Percentiles rank a stretch among this genome's conserved stretches.
These are phyloP conservation scores for Paecilomyces formosus DNA, from an alignment of 2,329 filamentous ascomycete species.

Conservation along the genomic window DNA sequence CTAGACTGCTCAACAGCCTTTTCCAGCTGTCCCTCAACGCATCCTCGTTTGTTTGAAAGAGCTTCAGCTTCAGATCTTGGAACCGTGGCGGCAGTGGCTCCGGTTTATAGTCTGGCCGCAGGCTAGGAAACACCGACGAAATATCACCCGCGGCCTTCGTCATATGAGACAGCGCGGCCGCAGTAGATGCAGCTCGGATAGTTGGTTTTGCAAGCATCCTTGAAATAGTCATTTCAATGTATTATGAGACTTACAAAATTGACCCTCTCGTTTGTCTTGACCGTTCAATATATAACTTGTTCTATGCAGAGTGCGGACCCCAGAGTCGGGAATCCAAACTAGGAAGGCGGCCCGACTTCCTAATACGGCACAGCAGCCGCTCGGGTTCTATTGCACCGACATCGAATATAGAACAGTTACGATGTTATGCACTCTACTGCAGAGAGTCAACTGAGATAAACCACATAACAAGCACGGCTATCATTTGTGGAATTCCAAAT, in stretches of 20 bases:
- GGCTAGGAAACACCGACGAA: slow-evolving; percentile 41
- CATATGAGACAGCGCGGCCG: slow-evolving; percentile 21
- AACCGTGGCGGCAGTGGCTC: slow-evolving; percentile 37
- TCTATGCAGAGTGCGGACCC: background rate
- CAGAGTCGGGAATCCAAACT: slow-evolving; percentile 3
- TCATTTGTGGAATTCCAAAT: too few relatives aligned
- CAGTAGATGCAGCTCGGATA: slow-evolving; percentile 22
- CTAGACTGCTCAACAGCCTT: slow-evolving; percentile 31
- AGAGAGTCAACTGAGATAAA: too few relatives aligned
- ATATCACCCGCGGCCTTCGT: slow-evolving; percentile 41
- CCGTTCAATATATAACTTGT: background rate
- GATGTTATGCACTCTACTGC: too few relatives aligned
- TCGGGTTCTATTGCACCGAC: background rate
- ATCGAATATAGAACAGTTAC: background rate
- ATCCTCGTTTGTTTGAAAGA: slow-evolving; percentile 34
- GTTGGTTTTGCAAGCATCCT: slow-evolving; percentile 19
- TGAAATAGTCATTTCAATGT: slow-evolving; percentile 18
- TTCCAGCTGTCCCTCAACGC: slow-evolving; percentile 34
- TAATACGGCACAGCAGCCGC: slow-evolving; percentile 3
- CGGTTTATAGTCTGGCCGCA: slow-evolving; percentile 34
- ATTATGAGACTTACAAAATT: background rate
- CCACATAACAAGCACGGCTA: too few relatives aligned
- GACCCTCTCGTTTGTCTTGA: background rate
- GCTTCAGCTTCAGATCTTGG: slow-evolving; percentile 28
- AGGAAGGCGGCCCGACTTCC: slow-evolving; percentile 11